Conservation (phyloP, 768 basidiomycete genomes). For the Coprinopsis sp. region DNA sequence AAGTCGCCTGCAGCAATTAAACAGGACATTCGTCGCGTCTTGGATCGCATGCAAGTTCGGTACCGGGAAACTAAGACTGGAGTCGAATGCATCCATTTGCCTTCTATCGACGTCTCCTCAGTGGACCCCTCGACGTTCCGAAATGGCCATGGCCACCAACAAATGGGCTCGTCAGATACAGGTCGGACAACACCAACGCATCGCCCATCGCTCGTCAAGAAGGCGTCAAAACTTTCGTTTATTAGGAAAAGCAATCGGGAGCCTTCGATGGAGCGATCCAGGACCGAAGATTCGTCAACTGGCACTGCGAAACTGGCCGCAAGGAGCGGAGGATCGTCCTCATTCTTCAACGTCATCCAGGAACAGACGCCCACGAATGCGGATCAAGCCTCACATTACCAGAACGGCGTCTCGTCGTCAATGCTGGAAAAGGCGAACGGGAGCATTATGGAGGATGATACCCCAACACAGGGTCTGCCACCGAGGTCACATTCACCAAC, state of each 20-base stretch:
- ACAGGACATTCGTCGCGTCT: conserved; percentile 76
- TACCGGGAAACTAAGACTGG: conserved; percentile 87
- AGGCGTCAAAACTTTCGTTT: conserved; percentile 77
- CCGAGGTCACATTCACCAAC: conserved; percentile 34
- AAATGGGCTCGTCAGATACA: conserved; percentile 47
- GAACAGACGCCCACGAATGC: conserved; percentile 25
- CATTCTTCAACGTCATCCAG: conserved; percentile 75
- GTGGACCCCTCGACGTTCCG: conserved; percentile 38
- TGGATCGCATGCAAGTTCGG: conserved; percentile 94
- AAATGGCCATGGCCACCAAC: conserved; percentile 28
- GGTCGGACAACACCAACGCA: conserved; percentile 30
- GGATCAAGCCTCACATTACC: conserved; percentile 17
- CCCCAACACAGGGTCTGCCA: conserved; percentile 11
- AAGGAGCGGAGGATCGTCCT: conserved; percentile 77
- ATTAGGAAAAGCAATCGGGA: conserved; percentile 53
- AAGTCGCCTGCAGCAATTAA: conserved; percentile 79
- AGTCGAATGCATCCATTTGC: conserved; percentile 94
- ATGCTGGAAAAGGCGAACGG: conserved; percentile 5
- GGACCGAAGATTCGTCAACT: conserved; percentile 34
- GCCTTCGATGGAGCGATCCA: conserved; percentile 35
- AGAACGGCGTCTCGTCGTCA: conserved; percentile 11
- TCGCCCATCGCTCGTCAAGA: conserved; percentile 59
- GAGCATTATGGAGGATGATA: conserved; percentile 25
- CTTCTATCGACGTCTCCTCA: conserved; percentile 87
- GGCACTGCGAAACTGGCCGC: conserved; percentile 49